A percentile compares a stretch with the other conserved stretches of the same genome.
These are phyloP conservation scores for Ogataea trehalophila DNA, from an alignment of 805 yeast species.

Conservation along the genomic window DNA sequence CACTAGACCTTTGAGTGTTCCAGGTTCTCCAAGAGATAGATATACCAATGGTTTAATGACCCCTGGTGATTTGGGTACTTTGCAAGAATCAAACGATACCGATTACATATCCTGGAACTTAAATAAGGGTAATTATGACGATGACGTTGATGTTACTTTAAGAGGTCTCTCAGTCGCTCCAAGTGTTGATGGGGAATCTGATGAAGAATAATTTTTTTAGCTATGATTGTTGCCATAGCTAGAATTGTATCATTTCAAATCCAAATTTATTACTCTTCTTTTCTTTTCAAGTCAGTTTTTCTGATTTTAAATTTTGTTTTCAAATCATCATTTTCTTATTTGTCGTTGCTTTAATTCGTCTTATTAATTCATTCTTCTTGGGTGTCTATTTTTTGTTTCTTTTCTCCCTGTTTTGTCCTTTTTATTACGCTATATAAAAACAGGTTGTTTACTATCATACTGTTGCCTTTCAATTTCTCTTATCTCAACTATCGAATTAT, in stretches of 20 bases:
- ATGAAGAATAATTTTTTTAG: conserved; percentile 5
- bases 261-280: background rate
- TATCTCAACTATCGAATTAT: too few relatives aligned
- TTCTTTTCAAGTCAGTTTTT: background rate
- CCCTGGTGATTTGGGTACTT: conserved; percentile 96
- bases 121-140: conserved; percentile 38
- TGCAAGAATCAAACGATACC: conserved; percentile 84
- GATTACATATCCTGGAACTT: conserved; percentile 66
- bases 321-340: background rate
- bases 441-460: background rate
- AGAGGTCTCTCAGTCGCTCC: conserved; percentile 36
- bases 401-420: too few relatives aligned
- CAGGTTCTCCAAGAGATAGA: conserved; percentile 87
- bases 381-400: too few relatives aligned
- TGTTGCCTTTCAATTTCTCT: background rate
- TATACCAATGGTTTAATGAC: conserved; percentile 67
- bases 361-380: too few relatives aligned
- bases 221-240: background rate
- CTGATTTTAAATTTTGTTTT: background rate
- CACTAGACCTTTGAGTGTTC: conserved; percentile 91
- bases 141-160: conserved; percentile 32
- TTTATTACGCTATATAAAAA: too few relatives aligned
- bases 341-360: background rate
- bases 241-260: background rate
- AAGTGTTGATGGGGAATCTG: conserved; percentile 27